A percentile compares a stretch with the other conserved stretches of the same genome.
Conservation (phyloP, 2,329 filamentous ascomycete species). For the Neonectria neomacrospora region DNA sequence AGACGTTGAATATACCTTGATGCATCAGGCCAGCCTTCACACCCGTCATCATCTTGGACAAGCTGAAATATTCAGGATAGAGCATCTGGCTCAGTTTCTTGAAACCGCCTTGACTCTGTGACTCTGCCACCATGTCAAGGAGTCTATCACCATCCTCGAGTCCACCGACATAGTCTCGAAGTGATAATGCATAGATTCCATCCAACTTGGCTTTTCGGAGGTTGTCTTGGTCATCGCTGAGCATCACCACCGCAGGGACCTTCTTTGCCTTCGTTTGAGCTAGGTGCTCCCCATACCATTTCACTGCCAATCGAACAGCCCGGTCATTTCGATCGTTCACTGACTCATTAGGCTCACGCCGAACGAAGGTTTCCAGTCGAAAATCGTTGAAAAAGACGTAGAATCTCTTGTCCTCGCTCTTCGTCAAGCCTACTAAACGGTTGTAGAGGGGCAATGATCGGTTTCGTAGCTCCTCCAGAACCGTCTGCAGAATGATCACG, state of each 20-base stretch:
- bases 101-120: slow-evolving; percentile 73
- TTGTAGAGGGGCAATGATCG: slow-evolving; percentile 95
- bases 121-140: slow-evolving; percentile 91
- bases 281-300: slow-evolving; percentile 91
- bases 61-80: slow-evolving; percentile 88
- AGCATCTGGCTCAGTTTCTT: slow-evolving; percentile 75
- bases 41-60: slow-evolving; percentile 95
- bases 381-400: slow-evolving; percentile 99
- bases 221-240: slow-evolving; percentile 93
- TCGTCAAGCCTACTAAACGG: slow-evolving; percentile 87
- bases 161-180: slow-evolving; percentile 82
- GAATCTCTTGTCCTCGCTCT: slow-evolving; percentile 96
- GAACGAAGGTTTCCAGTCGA: slow-evolving; percentile 87
- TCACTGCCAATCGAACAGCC: slow-evolving; percentile 84
- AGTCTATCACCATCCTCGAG: slow-evolving; percentile 86
- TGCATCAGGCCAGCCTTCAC: slow-evolving; percentile 89
- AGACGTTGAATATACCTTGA: slow-evolving; percentile 95
- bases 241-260: slow-evolving; percentile 85
- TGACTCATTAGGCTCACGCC: slow-evolving; percentile 78
- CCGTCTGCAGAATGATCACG: slow-evolving; percentile 95
- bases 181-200: slow-evolving; percentile 73
- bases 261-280: slow-evolving; percentile 68
- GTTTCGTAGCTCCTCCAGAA: slow-evolving; percentile 95
- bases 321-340: slow-evolving; percentile 98
- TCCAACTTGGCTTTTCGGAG: slow-evolving; percentile 83